A percentile compares a stretch with the other conserved stretches of the same genome.
Conservation (phyloP, 495 filamentous ascomycete species). For the Penicillium bovifimosum region DNA sequence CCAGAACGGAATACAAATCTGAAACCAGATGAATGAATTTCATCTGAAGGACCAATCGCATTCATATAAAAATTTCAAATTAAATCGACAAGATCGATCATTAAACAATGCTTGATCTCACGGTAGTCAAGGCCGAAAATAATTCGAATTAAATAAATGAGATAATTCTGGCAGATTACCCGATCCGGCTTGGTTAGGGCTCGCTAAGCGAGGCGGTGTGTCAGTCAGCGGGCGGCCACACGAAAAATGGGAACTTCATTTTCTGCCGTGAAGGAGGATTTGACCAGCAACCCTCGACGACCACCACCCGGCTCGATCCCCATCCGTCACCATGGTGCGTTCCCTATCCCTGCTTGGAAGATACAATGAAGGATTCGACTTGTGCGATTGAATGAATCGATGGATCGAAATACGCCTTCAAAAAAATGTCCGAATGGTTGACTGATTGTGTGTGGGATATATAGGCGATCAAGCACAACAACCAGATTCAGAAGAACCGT, state of each 20-base stretch:
- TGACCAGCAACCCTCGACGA: constrained; percentile 51
- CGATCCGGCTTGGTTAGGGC: constrained; percentile 35
- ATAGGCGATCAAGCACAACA: constrained; percentile 99
- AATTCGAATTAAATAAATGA: constrained; percentile 4
- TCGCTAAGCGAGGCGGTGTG: constrained; percentile 47
- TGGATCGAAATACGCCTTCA: constrained; percentile 2
- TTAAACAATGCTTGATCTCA: not conserved
- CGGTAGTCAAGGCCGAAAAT: not conserved
- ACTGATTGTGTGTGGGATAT: constrained; percentile 30
- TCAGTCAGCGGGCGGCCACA: constrained; percentile 38
- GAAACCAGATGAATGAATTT: not conserved
- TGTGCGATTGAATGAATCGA: constrained; percentile 8
- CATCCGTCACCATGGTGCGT: constrained; percentile 63
- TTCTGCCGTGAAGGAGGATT: constrained; percentile 40
- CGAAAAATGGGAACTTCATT: constrained; percentile 39
- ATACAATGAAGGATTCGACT: constrained; percentile 6
- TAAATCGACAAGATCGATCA: not conserved
- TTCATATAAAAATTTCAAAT: not conserved
- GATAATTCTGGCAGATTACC: constrained; percentile 19
- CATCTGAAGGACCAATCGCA: not conserved
- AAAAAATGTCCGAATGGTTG: constrained; percentile 14
- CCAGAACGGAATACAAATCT: not conserved
- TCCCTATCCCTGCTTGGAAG: constrained; percentile 13
- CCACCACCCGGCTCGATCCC: constrained; percentile 53
- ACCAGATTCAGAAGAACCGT: constrained; percentile 98